Base-by-base conservation (phyloP, 495 filamentous ascomycete genomes). In the Penicillium samsonianum region DNA sequence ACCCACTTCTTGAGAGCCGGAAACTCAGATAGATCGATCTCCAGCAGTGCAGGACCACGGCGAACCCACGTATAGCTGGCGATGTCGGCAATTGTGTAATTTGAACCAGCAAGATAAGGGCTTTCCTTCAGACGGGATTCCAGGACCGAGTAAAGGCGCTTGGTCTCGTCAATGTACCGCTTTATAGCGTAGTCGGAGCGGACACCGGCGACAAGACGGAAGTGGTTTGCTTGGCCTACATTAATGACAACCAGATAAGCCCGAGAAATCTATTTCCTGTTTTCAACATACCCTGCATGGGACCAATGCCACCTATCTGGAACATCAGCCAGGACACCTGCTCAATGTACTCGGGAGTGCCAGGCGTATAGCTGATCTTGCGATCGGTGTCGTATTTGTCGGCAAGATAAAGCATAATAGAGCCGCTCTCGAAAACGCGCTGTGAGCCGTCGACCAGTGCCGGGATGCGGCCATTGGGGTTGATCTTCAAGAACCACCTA, bases 401-500 rank as follows among this genome's bases (percentile, higher is more conserved):
- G 35, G 62, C 67, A 16, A 82, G 73, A 48, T 81, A 82, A 20
- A 75, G 68, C 68, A 79, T 72, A 38, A 82, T 71, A 1, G 77
- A 71, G 5, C 73, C 78, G 22, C 72, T 73, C 48, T 80, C 77
- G 51, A 80, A 80, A 38, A 81, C 66, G 25, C 77, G 71, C 59
- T 74, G 70, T 4, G 64, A 61, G 38, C 69, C 65, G 53, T 73
- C 62, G 11, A 62, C 59, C n/a, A 96, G 65, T 1, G 91, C 90
- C 7, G 91, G 92, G 55, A 95, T 92, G 40, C 92, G 88, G 50
- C 91, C 91, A 67, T 96, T 96, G 40, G 91, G 91, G 68, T 93
- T 96, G 67, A 96, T 91, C 23, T 83, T 84, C 25, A 94, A 77
- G 73, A 90, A 96, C 88, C 89, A 92, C 6, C 67, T 70, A 20